Conservation (phyloP, 192 early-diverging fungal genomes). For the Chytriomyces sp. region DNA sequence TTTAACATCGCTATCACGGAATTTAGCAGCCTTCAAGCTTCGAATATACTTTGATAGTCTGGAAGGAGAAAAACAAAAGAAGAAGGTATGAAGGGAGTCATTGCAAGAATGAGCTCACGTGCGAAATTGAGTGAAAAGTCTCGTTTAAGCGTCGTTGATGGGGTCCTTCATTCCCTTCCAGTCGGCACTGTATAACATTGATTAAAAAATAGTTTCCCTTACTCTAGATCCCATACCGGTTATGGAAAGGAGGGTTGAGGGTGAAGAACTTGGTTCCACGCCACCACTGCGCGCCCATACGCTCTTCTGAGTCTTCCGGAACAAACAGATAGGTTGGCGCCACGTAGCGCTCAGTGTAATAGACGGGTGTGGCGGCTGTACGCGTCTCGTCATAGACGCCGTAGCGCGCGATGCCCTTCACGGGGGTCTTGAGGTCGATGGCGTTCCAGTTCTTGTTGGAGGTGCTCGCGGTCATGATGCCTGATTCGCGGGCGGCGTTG, state of each 20-base stretch:
- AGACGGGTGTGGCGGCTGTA: conserved; percentile 79
- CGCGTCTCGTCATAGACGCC: conserved; percentile 59
- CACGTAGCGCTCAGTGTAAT: conserved; percentile 84
- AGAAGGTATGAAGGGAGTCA: too few species aligned
- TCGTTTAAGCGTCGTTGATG: too few species aligned
- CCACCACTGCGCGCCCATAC: conserved; percentile 57
- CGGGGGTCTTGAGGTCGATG: conserved; percentile 51
- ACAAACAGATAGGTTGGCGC: conserved; percentile 68
- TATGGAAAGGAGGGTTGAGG: conserved; percentile 42
- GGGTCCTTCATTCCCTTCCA: conserved; percentile 30
- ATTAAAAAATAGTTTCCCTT: too few species aligned
- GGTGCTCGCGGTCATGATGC: conserved; percentile 82
- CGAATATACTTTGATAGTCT: too few species aligned
- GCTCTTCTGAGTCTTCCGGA: conserved; percentile 51
- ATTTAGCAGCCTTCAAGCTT: too few species aligned
- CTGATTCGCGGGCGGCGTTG: conserved; percentile 70
- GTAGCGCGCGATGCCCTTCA: conserved; percentile 45
- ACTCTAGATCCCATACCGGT: conserved; percentile 18
- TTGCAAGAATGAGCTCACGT: too few species aligned
- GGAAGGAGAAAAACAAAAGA: too few species aligned
- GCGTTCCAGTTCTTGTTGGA: conserved; percentile 35
- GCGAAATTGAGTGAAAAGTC: too few species aligned
- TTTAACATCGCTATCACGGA: too few species aligned
- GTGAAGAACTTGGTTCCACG: conserved; percentile 55
- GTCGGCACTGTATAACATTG: too few species aligned